Evolutionary conservation across 2,329 filamentous ascomycete species (phyloP), one percentile per base, ranked within the genome.

Genomic region (Aureobasidium leucospermi): DNA sequence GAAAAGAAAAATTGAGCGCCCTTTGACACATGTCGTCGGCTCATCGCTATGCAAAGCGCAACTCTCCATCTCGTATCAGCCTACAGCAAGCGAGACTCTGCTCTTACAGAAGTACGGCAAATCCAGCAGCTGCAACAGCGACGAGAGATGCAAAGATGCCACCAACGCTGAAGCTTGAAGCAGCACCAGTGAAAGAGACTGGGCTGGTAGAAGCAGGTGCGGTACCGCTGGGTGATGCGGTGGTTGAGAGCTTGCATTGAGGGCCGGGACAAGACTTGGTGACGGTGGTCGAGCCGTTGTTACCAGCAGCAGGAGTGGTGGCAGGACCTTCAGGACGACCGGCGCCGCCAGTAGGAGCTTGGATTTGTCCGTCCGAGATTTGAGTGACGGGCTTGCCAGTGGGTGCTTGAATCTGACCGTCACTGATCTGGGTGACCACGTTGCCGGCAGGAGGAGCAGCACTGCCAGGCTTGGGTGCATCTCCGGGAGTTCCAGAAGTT

Each of bases 251-350:
- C 29, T 59, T 55, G 62, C 67, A 69, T 31, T 64, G 60, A 41
- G 67, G 63, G 16, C 67, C 67, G 16, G 67, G 63, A 60, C 67
- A 69, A 34, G 65, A 39, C 4, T 47, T 43, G 36, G 61, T 53
- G 51, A 56, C 61, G 58, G 55, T 61, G 29, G 60, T 47, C 19
- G 39, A 57, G 23, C 39, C 31, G 9, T 39, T 46, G 19, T 11
- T 6, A 6, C n/a, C 51, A 4, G 29, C 32, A 38, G 47, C 47
- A 16, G 29, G 29, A 51, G 47, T 49, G 1, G 51, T 43, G n/a
- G 16, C 63, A 63, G 62, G 63, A 60, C 61, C 57, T 16, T 52
- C 46, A 19, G 39, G 38, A 43, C 29, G 41, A 15, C 28, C 49
- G 16, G 28, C 9, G 28, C 58, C 60, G 15, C 56, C 56, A 31